phyloP scores from a whole-genome alignment of 2,329 filamentous ascomycete genomes.

The Emergomyces orientalis region DNA sequence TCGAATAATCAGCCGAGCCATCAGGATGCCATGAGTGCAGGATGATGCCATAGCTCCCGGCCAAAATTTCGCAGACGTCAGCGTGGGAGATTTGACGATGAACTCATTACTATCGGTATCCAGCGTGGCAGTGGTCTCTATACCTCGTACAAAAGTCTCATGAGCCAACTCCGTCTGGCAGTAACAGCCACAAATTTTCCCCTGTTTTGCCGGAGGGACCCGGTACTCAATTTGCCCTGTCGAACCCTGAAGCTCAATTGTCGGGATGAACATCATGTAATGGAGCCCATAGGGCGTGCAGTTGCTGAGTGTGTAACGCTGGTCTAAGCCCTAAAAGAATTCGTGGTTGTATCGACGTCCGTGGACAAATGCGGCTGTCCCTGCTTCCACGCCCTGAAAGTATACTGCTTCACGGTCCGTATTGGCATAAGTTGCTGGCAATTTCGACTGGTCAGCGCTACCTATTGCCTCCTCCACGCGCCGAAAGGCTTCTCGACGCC shows the following conservation, averaged over 20 bases:
- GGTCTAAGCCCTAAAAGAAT: slow-evolving; percentile 18
- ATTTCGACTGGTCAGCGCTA: slow-evolving; percentile 17
- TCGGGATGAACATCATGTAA: slow-evolving; percentile 16
- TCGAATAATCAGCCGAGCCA: slow-evolving; percentile 23
- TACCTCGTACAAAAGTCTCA: slow-evolving; percentile 24
- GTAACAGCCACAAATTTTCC: slow-evolving; percentile 17
- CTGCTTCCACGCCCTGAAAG: slow-evolving; percentile 19
- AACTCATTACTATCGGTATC: slow-evolving; percentile 23
- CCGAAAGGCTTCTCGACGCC: slow-evolving; percentile 12
- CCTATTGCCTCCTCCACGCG: slow-evolving; percentile 13
- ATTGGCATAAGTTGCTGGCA: slow-evolving; percentile 20
- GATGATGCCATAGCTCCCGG: slow-evolving; percentile 22
- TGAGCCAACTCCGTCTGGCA: slow-evolving; percentile 27
- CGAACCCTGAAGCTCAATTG: slow-evolving; percentile 14
- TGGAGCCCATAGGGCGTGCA: slow-evolving; percentile 14
- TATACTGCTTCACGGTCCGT: slow-evolving; percentile 21
- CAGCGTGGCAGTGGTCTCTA: slow-evolving; percentile 27
- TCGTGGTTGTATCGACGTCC: slow-evolving; percentile 18
- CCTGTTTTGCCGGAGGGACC: slow-evolving; percentile 12
- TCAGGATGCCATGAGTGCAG: slow-evolving; percentile 23
- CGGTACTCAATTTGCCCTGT: slow-evolving; percentile 12
- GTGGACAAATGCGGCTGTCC: slow-evolving; percentile 21
- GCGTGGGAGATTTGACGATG: slow-evolving; percentile 22
- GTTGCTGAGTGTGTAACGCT: slow-evolving; percentile 15
- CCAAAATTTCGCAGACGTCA: slow-evolving; percentile 25